Evolutionary conservation across 2,329 filamentous ascomycete genomes (phyloP), one percentile per base, ranked within the genome.

Genomic region (Fusarium secorum): DNA sequence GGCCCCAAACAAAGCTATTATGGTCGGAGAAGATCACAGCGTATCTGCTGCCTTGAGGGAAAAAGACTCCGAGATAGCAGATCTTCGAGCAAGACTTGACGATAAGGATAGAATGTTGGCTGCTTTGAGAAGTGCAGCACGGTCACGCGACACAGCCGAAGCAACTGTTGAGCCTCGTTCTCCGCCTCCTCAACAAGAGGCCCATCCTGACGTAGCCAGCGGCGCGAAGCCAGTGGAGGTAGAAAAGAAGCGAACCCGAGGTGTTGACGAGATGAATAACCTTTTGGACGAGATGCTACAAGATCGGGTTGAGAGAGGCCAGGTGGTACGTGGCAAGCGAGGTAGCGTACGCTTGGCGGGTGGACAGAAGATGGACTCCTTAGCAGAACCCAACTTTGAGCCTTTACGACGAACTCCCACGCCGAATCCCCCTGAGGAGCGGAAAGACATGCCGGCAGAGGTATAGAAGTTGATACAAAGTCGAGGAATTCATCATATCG

Each of bases 201-300:
- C 49, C 9, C 61, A 60, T 22, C 64, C 45, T 42, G 74, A 71
- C 38, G 51, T 41, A 15, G 54, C 61, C 20, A 58, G 49, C 24
- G 73, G 62, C 33, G 64, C 61, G 6, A 72, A 66, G 32, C 46
- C 41, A 14, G 72, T 54, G 6, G 73, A 68, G 30, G 32, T 57
- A n/a, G 76, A 80, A n/a, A 86, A 86, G 56, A 87, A 85, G 70
- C 86, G 87, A 53, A 85, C 85, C 17, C 89, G 87, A 83, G 93
- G 92, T 72, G 92, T 96, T 36, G 94, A 97, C 74, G 95, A 97
- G 81, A 95, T 98, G 90, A 97, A 93, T 73, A 89, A 90, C 75
- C 94, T 98, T 83, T 87, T 98, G 30, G 95, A 98, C 76, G 94
- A 97, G 81, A 98, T 98, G 95, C 96, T 98, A 65, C 92, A 95